A percentile compares a stretch with the other conserved stretches of the same genome.
Conservation (phyloP, 352 stramenopile species). For the Phytophthora kernoviae region DNA sequence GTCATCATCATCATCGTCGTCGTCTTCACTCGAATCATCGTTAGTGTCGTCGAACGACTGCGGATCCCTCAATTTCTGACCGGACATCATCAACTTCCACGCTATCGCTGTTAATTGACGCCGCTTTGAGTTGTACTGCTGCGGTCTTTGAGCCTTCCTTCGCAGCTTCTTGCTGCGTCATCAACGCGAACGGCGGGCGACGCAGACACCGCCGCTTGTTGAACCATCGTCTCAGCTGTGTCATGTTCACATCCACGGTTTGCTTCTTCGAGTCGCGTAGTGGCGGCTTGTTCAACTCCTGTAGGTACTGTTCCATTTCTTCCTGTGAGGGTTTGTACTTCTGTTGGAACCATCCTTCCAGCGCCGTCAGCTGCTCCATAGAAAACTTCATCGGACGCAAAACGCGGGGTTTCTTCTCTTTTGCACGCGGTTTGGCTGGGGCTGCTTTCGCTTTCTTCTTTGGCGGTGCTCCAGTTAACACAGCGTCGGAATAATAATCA, state of each 20-base stretch:
- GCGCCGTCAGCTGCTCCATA: constrained; percentile 78
- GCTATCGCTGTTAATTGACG: constrained; percentile 22
- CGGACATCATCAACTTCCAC: constrained; percentile 33
- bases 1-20: constrained; percentile 54
- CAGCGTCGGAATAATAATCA: constrained; percentile 22
- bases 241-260: constrained; percentile 85
- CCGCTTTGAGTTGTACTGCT: constrained; percentile 34
- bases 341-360: constrained; percentile 86
- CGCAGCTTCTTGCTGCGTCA: constrained; percentile 72
- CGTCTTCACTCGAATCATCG: constrained; percentile 51
- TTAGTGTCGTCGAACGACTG: constrained; percentile 54
- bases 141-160: constrained; percentile 63
- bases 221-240: constrained; percentile 83
- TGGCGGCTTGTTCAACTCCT: constrained; percentile 66
- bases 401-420: constrained; percentile 73
- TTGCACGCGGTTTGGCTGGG: constrained; percentile 39
- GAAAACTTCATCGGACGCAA: constrained; percentile 88
- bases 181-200: constrained; percentile 80
- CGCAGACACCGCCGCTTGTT: constrained; percentile 87
- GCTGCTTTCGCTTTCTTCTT: constrained; percentile 42
- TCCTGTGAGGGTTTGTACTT: constrained; percentile 85
- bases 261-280: constrained; percentile 78
- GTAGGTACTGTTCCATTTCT: constrained; percentile 82
- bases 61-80: constrained; percentile 35
- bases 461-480: constrained; percentile 21